Evolutionary conservation across 192 early-diverging fungal genomes (phyloP), one percentile per base, ranked within the genome.

Genomic region (Paraglomus brasilianum): DNA sequence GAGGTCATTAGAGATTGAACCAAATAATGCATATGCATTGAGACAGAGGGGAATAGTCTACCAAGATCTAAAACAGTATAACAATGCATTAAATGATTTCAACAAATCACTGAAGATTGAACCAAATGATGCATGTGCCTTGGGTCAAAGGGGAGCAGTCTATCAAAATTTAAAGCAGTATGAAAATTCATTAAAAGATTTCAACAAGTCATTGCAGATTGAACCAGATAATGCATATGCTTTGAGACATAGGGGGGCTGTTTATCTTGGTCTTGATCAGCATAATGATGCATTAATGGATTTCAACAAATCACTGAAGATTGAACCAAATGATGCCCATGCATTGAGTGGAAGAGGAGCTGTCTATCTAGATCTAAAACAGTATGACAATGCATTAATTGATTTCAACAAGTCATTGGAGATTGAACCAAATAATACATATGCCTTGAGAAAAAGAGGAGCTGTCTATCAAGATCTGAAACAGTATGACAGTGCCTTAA

Each of bases 191-290:
- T 19, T 50, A 8, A 11, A 40, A 8, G 65, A 67, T 39, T 53
- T 67, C 9, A 67, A 67, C 43, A 52, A 14, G 6, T 47, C 36
- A 8, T 40, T 67, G 14, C 19, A 41, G 22, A 14, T 39, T 1
- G n/a, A 67, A 41, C 49, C 65, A 42, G n/a, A 19, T 42, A 67
- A 67, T 67, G 5, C 8, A 52, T 67, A 43, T 38, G 65, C 65
- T 17, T 64, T 64, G 41, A 38, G 43, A 9, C 30, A 64, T 49
- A 40, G 62, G 49, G 62, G 62, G 13, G n/a, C 62, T 1, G 45
- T 64, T 5, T 48, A 64, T 48, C 44, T 7, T 48, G 17, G 6
- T 13, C 19, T 48, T n/a, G 24, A 14, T 14, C 46, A 30, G 49
- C 5, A 49, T 48, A 1, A 24, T 36, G 24, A 49, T 17, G 62